Evolutionary conservation across 2,329 filamentous ascomycete species (phyloP), one percentile per base, ranked within the genome.

Genomic region (Thelonectria rubi): DNA sequence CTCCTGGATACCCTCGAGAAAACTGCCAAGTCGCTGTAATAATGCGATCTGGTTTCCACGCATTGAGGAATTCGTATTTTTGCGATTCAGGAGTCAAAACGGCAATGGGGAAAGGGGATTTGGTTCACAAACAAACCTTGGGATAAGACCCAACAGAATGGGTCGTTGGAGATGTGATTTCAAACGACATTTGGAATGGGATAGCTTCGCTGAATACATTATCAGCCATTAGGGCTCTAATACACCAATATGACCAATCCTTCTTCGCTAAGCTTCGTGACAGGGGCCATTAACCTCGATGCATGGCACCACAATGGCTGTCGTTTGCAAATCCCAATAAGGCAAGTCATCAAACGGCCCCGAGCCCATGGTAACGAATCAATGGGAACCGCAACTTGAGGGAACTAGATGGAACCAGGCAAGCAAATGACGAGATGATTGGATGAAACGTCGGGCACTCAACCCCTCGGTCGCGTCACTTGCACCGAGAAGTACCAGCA

Each of bases 1-100:
- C 81, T 97, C 70, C 78, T 97, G 50, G 92, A 92, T 70, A 85
- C 84, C 21, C 74, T 96, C 68, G 92, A 96, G 82, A 92, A 91
- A 82, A 82, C 93, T 67, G 84, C 88, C 68, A 86, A 79, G 67
- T 77, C 78, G 48, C 69, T 75, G 60, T 76, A 62, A 60, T 8
- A 30, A 26, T 3, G 21, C 14, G 18, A 7, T 46, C 8, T 46
- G n/a, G 7, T 46, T 21, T n/a, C 26, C 21, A 17, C 15, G 18
- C 15, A 24, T 46, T 46, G 34, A 37, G 34, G 15, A 15, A 37
- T 46, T 21, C 18, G 12, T 46, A 8, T 46, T 47, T 24, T 47
- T 26, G 7, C 21, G 15, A 21, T 32, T 47, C 24, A 30, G 45
- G 45, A 47, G 45, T 47, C 45, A 47, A 30, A 47, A 47, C 18